Conservation (phyloP, 371 early-diverging fungal species). For the Vittaforma corneae region DNA sequence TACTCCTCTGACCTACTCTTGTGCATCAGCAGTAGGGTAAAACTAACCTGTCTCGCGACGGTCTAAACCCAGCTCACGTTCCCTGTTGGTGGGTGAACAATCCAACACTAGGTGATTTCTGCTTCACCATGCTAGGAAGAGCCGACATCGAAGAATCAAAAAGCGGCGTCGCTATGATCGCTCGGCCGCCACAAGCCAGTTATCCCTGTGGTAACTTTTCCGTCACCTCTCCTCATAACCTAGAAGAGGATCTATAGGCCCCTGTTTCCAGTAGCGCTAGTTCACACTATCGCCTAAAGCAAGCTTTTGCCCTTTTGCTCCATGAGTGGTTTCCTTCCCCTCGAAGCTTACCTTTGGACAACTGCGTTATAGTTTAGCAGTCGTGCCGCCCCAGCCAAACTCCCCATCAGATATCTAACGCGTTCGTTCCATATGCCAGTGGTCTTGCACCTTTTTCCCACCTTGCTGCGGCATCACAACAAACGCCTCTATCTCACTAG, state of each 20-base stretch:
- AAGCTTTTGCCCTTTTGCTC: constrained; percentile 61
- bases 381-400: constrained; percentile 51
- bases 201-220: constrained; percentile 67
- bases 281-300: constrained; percentile 61
- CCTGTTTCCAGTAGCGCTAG: constrained; percentile 59
- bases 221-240: constrained; percentile 62
- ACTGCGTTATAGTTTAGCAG: constrained; percentile 44
- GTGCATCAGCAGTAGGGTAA: constrained; percentile 62
- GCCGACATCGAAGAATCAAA: constrained; percentile 66
- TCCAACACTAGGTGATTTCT: constrained; percentile 64
- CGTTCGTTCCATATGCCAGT: constrained; percentile 7
- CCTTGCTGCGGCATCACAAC: constrained; percentile 23
- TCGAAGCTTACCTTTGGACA: constrained; percentile 36
- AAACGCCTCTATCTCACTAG: constrained; percentile 13
- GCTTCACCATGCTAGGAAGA: constrained; percentile 65
- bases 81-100: constrained; percentile 64
- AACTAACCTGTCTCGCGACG: constrained; percentile 66
- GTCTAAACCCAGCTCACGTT: constrained; percentile 66
- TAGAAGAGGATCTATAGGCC: constrained; percentile 64
- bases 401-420: constrained; percentile 32
- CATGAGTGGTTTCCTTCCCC: constrained; percentile 33
- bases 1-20: constrained; percentile 62
- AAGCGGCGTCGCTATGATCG: constrained; percentile 65
- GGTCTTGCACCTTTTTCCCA: constrained; percentile 35
- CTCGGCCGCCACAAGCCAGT: constrained; percentile 65